Evolutionary conservation across 306 rosid species (phyloP).

Genomic region (Acacia melanoxylon): DNA sequence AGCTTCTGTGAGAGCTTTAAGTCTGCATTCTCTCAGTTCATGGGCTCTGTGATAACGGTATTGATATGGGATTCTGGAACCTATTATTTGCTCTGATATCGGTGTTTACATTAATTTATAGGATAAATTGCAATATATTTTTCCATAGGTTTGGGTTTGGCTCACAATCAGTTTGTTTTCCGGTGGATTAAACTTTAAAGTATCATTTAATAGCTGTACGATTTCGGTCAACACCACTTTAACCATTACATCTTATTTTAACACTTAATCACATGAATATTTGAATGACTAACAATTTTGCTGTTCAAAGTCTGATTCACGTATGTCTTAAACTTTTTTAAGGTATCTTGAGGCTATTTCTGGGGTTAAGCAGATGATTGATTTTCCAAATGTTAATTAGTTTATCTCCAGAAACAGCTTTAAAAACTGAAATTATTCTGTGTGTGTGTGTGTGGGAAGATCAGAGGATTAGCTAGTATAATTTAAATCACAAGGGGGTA

Average conservation of each 20-base stretch:
- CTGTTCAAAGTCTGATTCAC: background rate
- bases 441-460: background rate
- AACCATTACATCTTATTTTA: background rate
- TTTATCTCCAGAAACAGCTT: background rate
- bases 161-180: background rate
- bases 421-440: background rate
- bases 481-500: background rate
- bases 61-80: slow-evolving; percentile 15
- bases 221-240: background rate
- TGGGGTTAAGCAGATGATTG: background rate
- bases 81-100: background rate
- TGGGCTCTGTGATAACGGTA: slow-evolving; percentile 75
- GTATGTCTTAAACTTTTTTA: background rate
- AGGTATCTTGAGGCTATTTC: background rate
- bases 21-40: slow-evolving; percentile 18
- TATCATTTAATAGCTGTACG: background rate
- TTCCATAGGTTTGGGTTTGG: background rate
- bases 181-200: background rate
- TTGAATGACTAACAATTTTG: background rate
- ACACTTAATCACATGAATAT: background rate
- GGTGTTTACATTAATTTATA: background rate
- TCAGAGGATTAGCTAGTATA: background rate
- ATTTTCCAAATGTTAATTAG: background rate
- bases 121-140: background rate
- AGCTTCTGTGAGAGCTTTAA: slow-evolving; percentile 85